Percentiles rank a stretch among this genome's conserved stretches.
These are phyloP conservation scores for Erythrobasidium hasegawianum DNA, from an alignment of 1,284 basidiomycete genomes.

Conservation along the genomic window DNA sequence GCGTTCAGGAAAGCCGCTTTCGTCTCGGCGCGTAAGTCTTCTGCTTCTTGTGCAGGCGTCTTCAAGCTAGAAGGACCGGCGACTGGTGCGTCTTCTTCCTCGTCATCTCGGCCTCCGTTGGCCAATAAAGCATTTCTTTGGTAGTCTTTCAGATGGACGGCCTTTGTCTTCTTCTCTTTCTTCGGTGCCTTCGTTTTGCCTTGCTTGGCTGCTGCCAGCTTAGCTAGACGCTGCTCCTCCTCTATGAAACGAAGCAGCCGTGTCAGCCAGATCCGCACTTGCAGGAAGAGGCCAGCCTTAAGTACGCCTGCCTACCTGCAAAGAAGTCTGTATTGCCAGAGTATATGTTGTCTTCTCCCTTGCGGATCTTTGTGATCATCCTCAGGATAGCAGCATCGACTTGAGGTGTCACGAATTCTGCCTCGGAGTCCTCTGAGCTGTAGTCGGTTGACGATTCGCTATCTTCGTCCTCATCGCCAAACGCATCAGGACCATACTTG, in stretches of 20 bases:
- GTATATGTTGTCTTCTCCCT: slow-evolving; percentile 80
- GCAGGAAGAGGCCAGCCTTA: slow-evolving; percentile 71
- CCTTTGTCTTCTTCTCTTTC: slow-evolving; percentile 44
- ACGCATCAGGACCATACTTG: slow-evolving; percentile 72
- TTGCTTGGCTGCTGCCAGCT: slow-evolving; percentile 41
- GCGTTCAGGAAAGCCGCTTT: slow-evolving; percentile 69
- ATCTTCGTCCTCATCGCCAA: slow-evolving; percentile 49
- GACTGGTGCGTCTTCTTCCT: slow-evolving; percentile 12
- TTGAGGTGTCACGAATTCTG: slow-evolving; percentile 88
- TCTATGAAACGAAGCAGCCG: slow-evolving; percentile 38
- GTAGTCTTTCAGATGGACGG: slow-evolving; percentile 53
- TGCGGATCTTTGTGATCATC: slow-evolving; percentile 79
- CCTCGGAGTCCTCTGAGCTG: slow-evolving; percentile 74
- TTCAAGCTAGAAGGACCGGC: slow-evolving; percentile 48
- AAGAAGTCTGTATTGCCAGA: slow-evolving; percentile 52
- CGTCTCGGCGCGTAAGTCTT: slow-evolving; percentile 70
- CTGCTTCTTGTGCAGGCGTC: slow-evolving; percentile 77
- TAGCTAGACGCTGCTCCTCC: slow-evolving; percentile 46
- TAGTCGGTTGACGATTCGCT: slow-evolving; percentile 62
- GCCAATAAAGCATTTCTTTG: slow-evolving; percentile 51
- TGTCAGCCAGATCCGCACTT: slow-evolving; percentile 39
- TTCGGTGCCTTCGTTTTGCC: slow-evolving; percentile 48
- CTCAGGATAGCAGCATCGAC: slow-evolving; percentile 92
- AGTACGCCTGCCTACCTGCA: slow-evolving; percentile 13
- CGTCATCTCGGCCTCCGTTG: slow-evolving; percentile 36